Evolutionary conservation across 2,329 filamentous ascomycete genomes (phyloP), one percentile per base, ranked within the genome.

Genomic region (Rugonectria rugulosa): DNA sequence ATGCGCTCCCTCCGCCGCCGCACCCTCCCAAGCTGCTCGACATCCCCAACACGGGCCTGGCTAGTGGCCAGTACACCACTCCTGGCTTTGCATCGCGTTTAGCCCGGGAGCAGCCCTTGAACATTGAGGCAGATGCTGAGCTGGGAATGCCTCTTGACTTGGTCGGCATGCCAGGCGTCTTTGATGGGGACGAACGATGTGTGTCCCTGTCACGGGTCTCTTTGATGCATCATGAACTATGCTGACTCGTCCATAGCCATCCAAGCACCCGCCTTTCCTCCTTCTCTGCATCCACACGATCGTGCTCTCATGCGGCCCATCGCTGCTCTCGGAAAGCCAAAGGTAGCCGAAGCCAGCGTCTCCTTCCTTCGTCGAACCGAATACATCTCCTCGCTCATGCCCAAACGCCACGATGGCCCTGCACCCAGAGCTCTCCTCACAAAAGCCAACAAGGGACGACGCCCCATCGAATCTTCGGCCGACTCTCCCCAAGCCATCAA

Each of bases 101-200:
- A 65, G 92, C 91, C 15, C 84, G 94, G 69, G 92, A 97, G 70
- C 95, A 98, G 78, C 91, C 94, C 47, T 81, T 97, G 43, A 98
- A 97, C 71, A 95, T 99, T 59, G 95, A 99, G 76, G 92, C 92
- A 24, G 95, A 99, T 84, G 95, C 93, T 8, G 95, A 99, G 79
- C 84, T 98, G 66, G 95, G 95, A 54, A 98, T 99, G 95, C 92
- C 93, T 56, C 87, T 99, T 71, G 94, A 98, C 73, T 78, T 99
- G 65, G 90, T 98, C 54, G 95, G 95, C 68, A 91, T 98, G 78
- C 94, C 94, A 6, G 92, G 93, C 24, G 88, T 98, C 53, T 97
- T 98, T 70, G 88, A 98, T 68, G 94, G 93, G 55, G 92, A 98
- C 73, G 94, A 98, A 79, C 89, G 89, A 77, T 92, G 93, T 97